phyloP scores from a whole-genome alignment of 192 early-diverging fungal genomes.

The Coemansia sp. region DNA sequence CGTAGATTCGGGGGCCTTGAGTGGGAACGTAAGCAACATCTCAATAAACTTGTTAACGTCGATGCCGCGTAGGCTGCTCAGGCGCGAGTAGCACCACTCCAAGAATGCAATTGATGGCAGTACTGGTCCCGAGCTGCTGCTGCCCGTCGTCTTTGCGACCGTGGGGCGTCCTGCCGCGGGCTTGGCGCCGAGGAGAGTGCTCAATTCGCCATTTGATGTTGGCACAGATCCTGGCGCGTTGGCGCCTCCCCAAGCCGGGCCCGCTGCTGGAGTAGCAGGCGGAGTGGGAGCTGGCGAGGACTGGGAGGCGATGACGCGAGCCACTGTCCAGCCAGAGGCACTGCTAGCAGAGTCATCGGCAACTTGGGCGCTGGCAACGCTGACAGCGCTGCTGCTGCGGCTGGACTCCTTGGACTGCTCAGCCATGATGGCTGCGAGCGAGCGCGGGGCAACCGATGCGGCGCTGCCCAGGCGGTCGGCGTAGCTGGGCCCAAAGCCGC shows the following conservation, averaged over 20 bases:
- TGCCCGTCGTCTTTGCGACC: constrained; percentile 15
- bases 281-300: constrained; percentile 3
- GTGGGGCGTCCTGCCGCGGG: not conserved
- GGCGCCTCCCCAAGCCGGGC: not conserved
- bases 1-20: constrained; percentile 63
- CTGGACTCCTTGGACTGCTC: constrained; percentile 42
- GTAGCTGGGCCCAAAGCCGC: constrained; percentile 35
- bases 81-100: constrained; percentile 69
- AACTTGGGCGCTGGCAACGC: not conserved
- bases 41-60: constrained; percentile 72
- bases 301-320: not conserved
- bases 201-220: not conserved
- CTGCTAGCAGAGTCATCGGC: not conserved
- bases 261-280: constrained; percentile 4
- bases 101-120: constrained; percentile 69
- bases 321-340: constrained; percentile 2
- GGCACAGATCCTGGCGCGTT: not conserved
- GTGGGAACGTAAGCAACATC: constrained; percentile 76
- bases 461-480: constrained; percentile 34
- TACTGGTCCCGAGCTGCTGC: constrained; percentile 5
- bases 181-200: not conserved
- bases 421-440: constrained; percentile 49
- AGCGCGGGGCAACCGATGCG: constrained; percentile 14
- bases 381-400: not conserved
- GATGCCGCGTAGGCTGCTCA: constrained; percentile 65